Evolutionary conservation across 495 filamentous ascomycete genomes (phyloP), one percentile per base, ranked within the genome.

Genomic region (Podospora sp.): DNA sequence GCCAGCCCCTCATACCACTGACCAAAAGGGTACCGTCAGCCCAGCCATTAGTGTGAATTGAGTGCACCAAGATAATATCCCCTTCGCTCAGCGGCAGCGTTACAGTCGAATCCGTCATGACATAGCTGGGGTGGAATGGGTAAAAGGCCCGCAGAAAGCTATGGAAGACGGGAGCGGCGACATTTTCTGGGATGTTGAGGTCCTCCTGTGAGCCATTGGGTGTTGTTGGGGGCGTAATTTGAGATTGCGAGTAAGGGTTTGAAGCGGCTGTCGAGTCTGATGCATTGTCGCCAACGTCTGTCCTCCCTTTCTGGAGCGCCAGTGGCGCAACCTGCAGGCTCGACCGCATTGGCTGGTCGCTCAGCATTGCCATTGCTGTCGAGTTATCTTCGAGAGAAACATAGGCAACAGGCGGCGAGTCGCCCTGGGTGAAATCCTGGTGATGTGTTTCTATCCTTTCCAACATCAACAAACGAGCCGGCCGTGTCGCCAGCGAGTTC

Each of bases 1-100:
- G 81, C 96, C 96, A 99, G 65, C 96, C 96, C 71, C 96, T 87
- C 64, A 90, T 90, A 20, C 94, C 95, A 14, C 92, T 91, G 62
- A 91, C 85, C 62, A 99, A 79, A 53, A 97, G 82, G n/a, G 96
- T 99, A 50, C 96, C 96, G 78, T 99, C 96, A 50, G 95, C 96
- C 96, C 96, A 99, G 72, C 96, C 96, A 81, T 97, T 99, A 59
- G 92, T 93, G 80, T 99, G 96, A 70, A 99, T 91, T 16, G 95
- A 97, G 78, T 99, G 96, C 36, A 99, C 89, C 64, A 99, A 78
- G 60, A 99, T 91, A 24, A 99, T 86, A 71, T 98, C 96, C 61
- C 95, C 96, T 70, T 90, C 87, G 70, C 92, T 91, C 33, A 99
- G 83, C 6, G 93, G 92, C 9, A 97, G 78, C 21, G 94, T 97